Conservation (phyloP, 2,329 filamentous ascomycete species). For the Paecilomyces formosus region DNA sequence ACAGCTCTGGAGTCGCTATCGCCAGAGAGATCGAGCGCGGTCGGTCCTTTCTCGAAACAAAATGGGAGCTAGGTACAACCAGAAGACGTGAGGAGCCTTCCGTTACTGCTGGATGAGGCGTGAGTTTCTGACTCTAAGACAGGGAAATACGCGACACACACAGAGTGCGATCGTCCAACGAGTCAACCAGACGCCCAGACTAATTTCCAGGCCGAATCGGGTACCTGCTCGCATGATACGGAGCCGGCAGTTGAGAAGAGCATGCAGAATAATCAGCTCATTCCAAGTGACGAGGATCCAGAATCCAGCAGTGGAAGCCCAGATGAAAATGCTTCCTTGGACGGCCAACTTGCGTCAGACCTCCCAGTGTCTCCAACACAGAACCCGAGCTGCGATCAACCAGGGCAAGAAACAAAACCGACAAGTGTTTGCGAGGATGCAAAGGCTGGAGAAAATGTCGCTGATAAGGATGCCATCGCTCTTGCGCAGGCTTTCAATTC, state of each 20-base stretch:
- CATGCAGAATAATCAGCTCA: not conserved
- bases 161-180: not conserved
- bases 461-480: not conserved
- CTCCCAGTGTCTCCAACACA: not conserved
- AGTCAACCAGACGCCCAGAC: not conserved
- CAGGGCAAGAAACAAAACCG: not conserved
- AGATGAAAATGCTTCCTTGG: not conserved
- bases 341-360: not conserved
- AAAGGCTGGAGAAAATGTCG: not conserved
- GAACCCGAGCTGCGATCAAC: not conserved
- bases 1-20: constrained; percentile 3
- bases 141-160: constrained; percentile 1
- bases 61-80: constrained; percentile 28
- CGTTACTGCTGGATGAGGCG: constrained; percentile 2
- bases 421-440: not conserved
- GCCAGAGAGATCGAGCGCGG: constrained; percentile 13
- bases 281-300: not conserved
- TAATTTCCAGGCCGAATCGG: not conserved
- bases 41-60: constrained; percentile 33
- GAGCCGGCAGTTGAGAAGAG: not conserved
- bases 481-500: not conserved
- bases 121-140: constrained; percentile 3
- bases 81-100: constrained; percentile 21
- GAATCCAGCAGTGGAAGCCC: not conserved
- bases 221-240: not conserved